Conservation (phyloP, 169 alveolate genomes). For the Cryptosporidium felis region DNA sequence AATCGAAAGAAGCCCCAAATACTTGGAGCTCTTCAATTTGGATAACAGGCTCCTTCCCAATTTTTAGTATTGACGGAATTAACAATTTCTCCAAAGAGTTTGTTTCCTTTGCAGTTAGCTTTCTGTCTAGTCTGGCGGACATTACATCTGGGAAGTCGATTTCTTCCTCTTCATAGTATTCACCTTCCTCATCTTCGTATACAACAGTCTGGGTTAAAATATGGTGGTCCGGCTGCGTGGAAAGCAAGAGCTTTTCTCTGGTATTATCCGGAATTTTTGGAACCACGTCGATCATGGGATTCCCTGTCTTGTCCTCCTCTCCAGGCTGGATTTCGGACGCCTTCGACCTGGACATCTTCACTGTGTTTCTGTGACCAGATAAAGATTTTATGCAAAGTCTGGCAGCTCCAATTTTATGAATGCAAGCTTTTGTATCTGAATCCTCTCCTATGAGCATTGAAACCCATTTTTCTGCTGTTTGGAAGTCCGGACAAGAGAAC, state of each 20-base stretch:
- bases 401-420: conserved; percentile 40
- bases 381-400: conserved; percentile 1
- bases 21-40: conserved; percentile 19
- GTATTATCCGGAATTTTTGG: conserved; percentile 13
- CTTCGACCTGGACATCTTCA: neutral
- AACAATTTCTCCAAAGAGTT: conserved; percentile 16
- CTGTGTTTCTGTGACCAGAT: neutral
- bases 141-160: conserved; percentile 48
- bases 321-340: neutral
- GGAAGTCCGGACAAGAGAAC: conserved; percentile 33
- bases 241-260: conserved; percentile 41
- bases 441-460: conserved; percentile 67
- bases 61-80: conserved; percentile 15
- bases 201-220: conserved; percentile 2
- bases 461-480: conserved; percentile 53
- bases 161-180: conserved; percentile 40
- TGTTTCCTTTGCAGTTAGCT: neutral
- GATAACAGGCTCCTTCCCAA: conserved; percentile 38
- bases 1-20: neutral
- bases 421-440: conserved; percentile 25
- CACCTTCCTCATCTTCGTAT: conserved; percentile 49
- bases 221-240: conserved; percentile 21
- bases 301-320: neutral
- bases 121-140: conserved; percentile 51
- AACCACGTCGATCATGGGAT: conserved; percentile 11